Base-by-base conservation (phyloP, 164 flowering plant genomes). In the Liriodendron chinense region DNA sequence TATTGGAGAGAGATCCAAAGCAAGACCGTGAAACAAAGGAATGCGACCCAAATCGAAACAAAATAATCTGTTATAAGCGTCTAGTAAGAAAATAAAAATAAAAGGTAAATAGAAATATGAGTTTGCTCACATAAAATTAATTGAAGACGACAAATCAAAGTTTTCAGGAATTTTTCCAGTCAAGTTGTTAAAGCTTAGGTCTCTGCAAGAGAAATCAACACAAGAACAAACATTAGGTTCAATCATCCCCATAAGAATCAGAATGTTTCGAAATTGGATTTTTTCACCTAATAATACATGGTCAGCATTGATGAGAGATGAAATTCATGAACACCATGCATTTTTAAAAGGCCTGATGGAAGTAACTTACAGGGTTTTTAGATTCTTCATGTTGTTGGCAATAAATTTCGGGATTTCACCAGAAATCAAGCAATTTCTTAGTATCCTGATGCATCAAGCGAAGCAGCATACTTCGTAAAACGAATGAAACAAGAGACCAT, bases 171-270 rank as follows among this genome's bases (percentile, higher is more conserved):
- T 82, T 72, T 83, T 85, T 61, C 96, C 92, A 48, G 84, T 82
- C 77, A 92, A 77, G 77, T 83, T 76, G 76, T 92, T 92, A 69
- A 81, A 92, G 81, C 94, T 92, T 47, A 92, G 88, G 75, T 92
- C 96, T 75, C 96, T 53, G 72, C 34, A 69, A 34, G 10, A 69
- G 18, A 68, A 68, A n/a, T 1, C 59, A 53, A 68, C 14, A 34
- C 16, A 24, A 43, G 21, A 68, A 68, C 18, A 18, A 68, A 47
- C 25, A 66, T 66, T 23, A 24, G 18, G 24, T 47, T 3, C 24
- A 47, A 66, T 26, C 24, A 28, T 28, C 69, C 24, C 23, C 28
- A 28, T 13, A 13, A 66, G 1, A 64, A 7, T 18, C 1, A 14
- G 69, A 25, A 24, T 28, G 26, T 20, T 14, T 24, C 12, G 9